Percentiles rank a stretch among this genome's conserved stretches.
phyloP scores from a whole-genome alignment of 2,329 filamentous ascomycete genomes.

The Pseudocercospora vitis region DNA sequence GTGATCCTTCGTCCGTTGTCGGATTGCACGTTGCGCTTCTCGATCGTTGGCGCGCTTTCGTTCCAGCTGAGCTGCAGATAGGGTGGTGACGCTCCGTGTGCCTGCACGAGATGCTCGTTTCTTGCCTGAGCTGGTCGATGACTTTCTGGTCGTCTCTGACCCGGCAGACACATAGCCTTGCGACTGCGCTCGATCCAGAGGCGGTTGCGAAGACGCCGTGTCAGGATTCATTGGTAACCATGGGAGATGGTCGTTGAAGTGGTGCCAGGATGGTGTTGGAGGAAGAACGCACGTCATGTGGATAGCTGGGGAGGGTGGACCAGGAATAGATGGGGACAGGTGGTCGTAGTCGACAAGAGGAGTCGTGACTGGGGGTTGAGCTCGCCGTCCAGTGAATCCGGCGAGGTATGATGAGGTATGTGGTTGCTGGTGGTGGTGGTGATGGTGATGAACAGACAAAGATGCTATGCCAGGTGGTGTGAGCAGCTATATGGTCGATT shows the following conservation, averaged over 20 bases:
- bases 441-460: too few relatives aligned
- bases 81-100: constrained; percentile 57
- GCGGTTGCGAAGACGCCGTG: constrained; percentile 21
- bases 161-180: constrained; percentile 34
- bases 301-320: constrained; percentile 11
- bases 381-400: constrained; percentile 28
- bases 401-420: constrained; percentile 13
- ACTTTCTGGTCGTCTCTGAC: constrained; percentile 32
- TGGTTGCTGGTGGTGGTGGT: constrained; percentile 1
- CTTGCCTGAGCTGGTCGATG: constrained; percentile 40
- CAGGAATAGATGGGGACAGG: background rate
- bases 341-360: background rate
- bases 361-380: background rate
- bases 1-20: constrained; percentile 59
- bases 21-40: constrained; percentile 60
- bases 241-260: constrained; percentile 32
- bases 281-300: constrained; percentile 37
- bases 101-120: constrained; percentile 56
- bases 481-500: constrained; percentile 18
- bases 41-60: constrained; percentile 61
- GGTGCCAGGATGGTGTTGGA: constrained; percentile 32
- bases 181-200: constrained; percentile 29
- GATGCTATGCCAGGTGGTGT: constrained; percentile 13
- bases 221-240: constrained; percentile 37
- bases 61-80: constrained; percentile 59